Conservation (phyloP, 768 basidiomycete genomes). For the Trametopsis cervina region DNA sequence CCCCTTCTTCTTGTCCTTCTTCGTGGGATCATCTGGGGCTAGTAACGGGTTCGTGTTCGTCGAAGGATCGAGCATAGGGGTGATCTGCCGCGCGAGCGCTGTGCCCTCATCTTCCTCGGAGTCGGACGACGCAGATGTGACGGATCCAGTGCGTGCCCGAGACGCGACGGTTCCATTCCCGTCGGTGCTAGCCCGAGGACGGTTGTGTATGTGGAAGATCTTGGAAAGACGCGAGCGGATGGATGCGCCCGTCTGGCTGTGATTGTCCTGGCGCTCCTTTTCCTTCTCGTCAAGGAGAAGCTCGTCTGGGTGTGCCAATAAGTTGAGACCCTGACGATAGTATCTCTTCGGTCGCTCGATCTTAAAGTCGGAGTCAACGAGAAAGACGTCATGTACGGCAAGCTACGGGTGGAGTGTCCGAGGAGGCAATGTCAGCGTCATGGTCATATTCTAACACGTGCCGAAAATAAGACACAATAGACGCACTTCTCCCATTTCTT, state of each 20-base stretch:
- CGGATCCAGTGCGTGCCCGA: slow-evolving; percentile 3
- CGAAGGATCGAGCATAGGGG: slow-evolving; percentile 74
- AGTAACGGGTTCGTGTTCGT: slow-evolving; percentile 60
- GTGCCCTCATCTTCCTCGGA: slow-evolving; percentile 6
- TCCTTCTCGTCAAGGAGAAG: slow-evolving; percentile 18
- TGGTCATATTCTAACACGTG: background rate
- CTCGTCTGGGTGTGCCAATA: slow-evolving; percentile 37
- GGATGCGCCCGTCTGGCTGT: slow-evolving; percentile 1
- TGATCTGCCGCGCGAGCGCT: slow-evolving; percentile 28
- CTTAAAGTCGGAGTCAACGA: slow-evolving; percentile 81
- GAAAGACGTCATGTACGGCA: slow-evolving; percentile 90
- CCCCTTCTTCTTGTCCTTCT: slow-evolving; percentile 39
- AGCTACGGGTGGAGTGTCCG: slow-evolving; percentile 35
- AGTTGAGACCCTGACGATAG: slow-evolving; percentile 77
- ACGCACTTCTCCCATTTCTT: slow-evolving; percentile 80
- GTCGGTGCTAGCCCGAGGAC: background rate
- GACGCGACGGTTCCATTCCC: slow-evolving; percentile 4
- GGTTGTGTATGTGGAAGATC: slow-evolving; percentile 3
- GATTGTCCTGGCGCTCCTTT: slow-evolving; percentile 9
- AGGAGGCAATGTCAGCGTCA: background rate
- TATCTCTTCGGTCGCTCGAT: slow-evolving; percentile 88
- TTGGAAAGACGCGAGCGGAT: slow-evolving; percentile 8
- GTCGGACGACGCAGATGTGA: slow-evolving; percentile 19
- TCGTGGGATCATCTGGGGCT: slow-evolving; percentile 20
- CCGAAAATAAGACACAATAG: no score